These are phyloP conservation scores for Ceratobasidium papillatum DNA, from an alignment of 1,284 basidiomycete species.

Conservation along the genomic window DNA sequence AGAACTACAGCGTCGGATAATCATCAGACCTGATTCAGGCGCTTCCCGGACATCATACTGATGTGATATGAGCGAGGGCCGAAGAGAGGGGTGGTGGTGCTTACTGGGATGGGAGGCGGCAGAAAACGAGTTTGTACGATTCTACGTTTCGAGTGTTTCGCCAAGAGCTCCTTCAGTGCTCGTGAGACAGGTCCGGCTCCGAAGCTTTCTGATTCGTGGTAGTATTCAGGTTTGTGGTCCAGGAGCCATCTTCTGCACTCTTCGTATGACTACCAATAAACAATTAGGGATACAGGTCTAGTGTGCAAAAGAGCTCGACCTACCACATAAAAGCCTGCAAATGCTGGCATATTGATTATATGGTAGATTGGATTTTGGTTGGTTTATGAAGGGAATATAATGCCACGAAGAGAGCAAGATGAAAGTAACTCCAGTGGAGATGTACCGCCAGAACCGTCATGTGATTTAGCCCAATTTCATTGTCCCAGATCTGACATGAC, in stretches of 20 bases:
- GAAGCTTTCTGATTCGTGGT: not conserved
- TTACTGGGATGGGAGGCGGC: not conserved
- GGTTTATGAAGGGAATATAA: too few species aligned
- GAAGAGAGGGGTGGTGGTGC: not conserved
- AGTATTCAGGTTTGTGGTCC: not conserved
- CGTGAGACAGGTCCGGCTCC: not conserved
- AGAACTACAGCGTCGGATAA: not conserved
- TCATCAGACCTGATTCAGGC: not conserved
- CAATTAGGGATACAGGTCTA: not conserved
- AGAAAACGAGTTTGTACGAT: not conserved
- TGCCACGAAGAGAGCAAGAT: too few species aligned
- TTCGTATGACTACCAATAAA: not conserved
- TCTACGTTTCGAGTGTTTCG: not conserved
- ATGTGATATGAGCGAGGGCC: not conserved
- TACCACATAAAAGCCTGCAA: not conserved
- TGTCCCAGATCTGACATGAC: too few species aligned
- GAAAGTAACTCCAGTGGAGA: too few species aligned
- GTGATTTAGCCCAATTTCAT: too few species aligned
- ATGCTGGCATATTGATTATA: too few species aligned
- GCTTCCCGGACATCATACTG: not conserved
- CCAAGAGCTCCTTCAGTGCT: not conserved
- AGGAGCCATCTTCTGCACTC: not conserved
- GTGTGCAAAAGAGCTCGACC: not conserved
- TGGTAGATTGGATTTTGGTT: too few species aligned
- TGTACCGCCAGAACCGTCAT: too few species aligned